A percentile compares a stretch with the other conserved stretches of the same genome.
Conservation (phyloP, 768 basidiomycete species). For the Pleurotus giganteus region DNA sequence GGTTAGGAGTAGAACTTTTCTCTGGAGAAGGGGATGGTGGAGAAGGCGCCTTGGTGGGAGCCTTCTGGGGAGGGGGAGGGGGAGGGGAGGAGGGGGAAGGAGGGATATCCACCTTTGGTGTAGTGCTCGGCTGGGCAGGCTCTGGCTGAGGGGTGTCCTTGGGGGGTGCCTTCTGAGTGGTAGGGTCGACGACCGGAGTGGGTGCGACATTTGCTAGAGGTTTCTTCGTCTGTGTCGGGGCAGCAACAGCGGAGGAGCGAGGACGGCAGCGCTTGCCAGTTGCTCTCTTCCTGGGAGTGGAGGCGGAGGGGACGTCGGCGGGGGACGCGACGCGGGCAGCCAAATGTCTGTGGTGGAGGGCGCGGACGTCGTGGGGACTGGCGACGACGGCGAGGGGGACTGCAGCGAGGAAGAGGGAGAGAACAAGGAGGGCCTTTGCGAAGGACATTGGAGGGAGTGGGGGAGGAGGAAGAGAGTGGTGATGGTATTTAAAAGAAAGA, state of each 20-base stretch:
- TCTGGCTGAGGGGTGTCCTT: conserved; percentile 19
- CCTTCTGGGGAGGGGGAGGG: background rate
- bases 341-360: conserved; percentile 37
- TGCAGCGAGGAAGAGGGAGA: conserved; percentile 34
- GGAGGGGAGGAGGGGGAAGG: conserved; percentile 5
- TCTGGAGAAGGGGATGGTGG: conserved; percentile 5
- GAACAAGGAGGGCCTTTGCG: conserved; percentile 41
- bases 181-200: conserved; percentile 14
- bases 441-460: conserved; percentile 32
- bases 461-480: conserved; percentile 16
- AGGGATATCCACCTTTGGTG: conserved; percentile 9
- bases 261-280: conserved; percentile 36
- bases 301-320: conserved; percentile 20
- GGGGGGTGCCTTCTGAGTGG: conserved; percentile 12
- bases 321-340: conserved; percentile 42
- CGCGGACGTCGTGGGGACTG: conserved; percentile 28
- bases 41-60: conserved; percentile 1
- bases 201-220: conserved; percentile 16
- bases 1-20: no score
- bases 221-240: conserved; percentile 14
- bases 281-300: conserved; percentile 25
- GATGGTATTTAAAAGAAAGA: conserved; percentile 17
- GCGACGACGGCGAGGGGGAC: conserved; percentile 39
- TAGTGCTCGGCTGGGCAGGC: conserved; percentile 14
- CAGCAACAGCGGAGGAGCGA: conserved; percentile 26